phyloP scores from a whole-genome alignment of 257 asterid species.

The Nicotiana attenuata region DNA sequence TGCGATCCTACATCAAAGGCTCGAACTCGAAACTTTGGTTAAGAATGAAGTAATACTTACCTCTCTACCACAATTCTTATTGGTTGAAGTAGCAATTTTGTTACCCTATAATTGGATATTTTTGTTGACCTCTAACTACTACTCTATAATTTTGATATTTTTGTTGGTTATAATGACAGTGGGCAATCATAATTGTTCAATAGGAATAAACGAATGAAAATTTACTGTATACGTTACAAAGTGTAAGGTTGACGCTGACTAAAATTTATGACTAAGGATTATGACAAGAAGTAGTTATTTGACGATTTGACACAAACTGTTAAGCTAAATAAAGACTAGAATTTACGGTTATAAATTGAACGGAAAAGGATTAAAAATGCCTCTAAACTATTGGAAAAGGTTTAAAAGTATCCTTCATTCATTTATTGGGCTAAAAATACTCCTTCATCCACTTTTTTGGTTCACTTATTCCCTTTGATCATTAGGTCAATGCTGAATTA shows the following conservation, averaged over 20 bases:
- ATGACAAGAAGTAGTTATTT: background rate
- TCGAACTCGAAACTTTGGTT: too few relatives aligned
- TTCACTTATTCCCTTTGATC: too few relatives aligned
- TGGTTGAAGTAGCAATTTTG: background rate
- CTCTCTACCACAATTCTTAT: too few relatives aligned
- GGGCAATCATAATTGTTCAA: background rate
- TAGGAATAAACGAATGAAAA: background rate
- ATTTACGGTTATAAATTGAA: background rate
- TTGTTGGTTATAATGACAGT: background rate
- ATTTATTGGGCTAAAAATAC: too few relatives aligned
- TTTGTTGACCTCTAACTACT: background rate
- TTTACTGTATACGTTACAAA: background rate
- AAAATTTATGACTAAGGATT: background rate
- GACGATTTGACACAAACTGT: background rate
- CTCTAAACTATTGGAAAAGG: too few relatives aligned
- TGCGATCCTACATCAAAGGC: too few relatives aligned
- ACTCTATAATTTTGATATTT: background rate
- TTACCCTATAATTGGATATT: background rate
- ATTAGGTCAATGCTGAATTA: too few relatives aligned
- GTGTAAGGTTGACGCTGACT: background rate
- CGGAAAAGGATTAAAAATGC: too few relatives aligned
- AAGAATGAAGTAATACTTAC: too few relatives aligned
- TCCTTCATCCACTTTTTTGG: too few relatives aligned
- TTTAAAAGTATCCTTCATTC: too few relatives aligned
- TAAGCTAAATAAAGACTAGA: background rate